Conservation (phyloP, 768 basidiomycete genomes). For the Phylloporus sp. region DNA sequence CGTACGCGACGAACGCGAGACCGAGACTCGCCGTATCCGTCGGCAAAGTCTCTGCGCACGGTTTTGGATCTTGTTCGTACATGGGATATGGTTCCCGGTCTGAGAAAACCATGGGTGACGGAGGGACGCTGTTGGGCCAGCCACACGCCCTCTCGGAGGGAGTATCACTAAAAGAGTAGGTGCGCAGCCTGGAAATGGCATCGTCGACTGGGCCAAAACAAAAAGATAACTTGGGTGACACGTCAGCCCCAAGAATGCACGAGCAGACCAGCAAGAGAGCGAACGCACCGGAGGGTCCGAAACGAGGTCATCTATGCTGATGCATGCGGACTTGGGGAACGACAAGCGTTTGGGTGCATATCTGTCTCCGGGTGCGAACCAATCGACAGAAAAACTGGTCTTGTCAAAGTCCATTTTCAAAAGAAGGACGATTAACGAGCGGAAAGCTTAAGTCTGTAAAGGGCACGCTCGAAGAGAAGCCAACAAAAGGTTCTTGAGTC, state of each 20-base stretch:
- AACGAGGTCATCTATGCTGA: conserved; percentile 29
- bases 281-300: conserved; percentile 26
- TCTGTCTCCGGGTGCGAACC: conserved; percentile 28
- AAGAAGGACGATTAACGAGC: conserved; percentile 5
- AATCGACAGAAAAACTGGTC: conserved; percentile 29
- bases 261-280: no score
- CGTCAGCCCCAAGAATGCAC: conserved; percentile 3
- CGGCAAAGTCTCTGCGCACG: neutral
- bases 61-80: conserved; percentile 5
- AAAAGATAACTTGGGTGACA: conserved; percentile 17
- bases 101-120: conserved; percentile 5
- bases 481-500: neutral
- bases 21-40: conserved; percentile 6
- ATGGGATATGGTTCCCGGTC: conserved; percentile 6
- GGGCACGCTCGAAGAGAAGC: neutral
- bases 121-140: conserved; percentile 19
- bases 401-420: conserved; percentile 31
- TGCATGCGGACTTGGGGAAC: conserved; percentile 32
- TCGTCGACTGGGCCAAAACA: conserved; percentile 22
- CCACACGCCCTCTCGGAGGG: conserved; percentile 16
- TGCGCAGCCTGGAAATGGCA: conserved; percentile 1
- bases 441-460: conserved; percentile 3
- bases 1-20: conserved; percentile 14
- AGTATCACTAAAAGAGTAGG: conserved; percentile 14
- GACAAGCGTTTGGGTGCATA: conserved; percentile 26